Base-by-base conservation (phyloP, 2,329 filamentous ascomycete species). In the Alternaria sp. region DNA sequence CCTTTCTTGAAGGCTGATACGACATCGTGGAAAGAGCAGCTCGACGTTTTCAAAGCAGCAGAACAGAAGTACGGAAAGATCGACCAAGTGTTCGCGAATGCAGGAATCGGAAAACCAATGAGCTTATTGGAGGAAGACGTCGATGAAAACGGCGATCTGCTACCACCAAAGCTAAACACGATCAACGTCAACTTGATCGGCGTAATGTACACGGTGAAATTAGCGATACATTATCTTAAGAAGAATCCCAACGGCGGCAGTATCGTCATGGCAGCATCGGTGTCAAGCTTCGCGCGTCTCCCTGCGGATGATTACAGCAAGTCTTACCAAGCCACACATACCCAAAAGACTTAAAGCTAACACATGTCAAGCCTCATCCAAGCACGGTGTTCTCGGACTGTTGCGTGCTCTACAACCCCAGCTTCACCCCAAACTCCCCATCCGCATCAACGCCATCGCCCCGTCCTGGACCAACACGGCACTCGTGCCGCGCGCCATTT, bases 1-100 rank as follows among this genome's bases (percentile, higher is more conserved):
- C 66, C 68, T 1, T 77, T 71, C 42, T 33, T 64, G 8, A 69
- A 66, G 39, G 61, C 68, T n/a, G 66, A 77, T 40, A 74, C 77
- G 36, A 72, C 79, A 0, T 73, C 77, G 3, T 87, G 85, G 85
- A 67, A 77, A 3, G 80, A 83, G 4, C 79, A 85, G 21, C 67
- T 79, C n/a, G 75, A 73, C 0, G 71, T 86, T 23, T 87, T 88
- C 75, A 82, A 82, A 61, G 75, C 79, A 46, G 74, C 83, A 1
- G 76, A 81, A 55, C 73, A 80, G 37, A 59, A 70, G 7, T 78
- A 78, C 50, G 78, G 78, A 4, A 69, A 68, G 7, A 78, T 83
- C 29, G 78, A 83, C 61, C 80, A 82, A 56, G 80, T 81, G 31
- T 82, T 82, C 48, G 74, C 73, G 29, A 78, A 78, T 42, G 75